A percentile compares a stretch with the other conserved stretches of the same genome.
Conservation (phyloP, 805 yeast species). For the Phaffomyces antillensis region DNA sequence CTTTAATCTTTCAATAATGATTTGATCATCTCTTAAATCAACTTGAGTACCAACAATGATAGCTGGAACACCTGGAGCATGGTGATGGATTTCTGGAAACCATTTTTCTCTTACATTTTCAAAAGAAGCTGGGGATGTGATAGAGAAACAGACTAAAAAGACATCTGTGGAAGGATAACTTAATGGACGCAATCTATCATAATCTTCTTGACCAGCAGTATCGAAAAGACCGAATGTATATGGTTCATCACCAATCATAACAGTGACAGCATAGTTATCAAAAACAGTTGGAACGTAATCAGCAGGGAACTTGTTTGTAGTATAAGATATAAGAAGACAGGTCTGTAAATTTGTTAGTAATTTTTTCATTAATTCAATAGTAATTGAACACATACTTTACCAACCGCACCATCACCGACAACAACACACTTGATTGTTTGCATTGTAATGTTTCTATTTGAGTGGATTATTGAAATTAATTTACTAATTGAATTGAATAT, state of each 20-base stretch:
- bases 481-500: background rate
- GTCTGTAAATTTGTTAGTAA: conserved; percentile 37
- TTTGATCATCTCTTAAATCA: conserved; percentile 90
- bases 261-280: conserved; percentile 91
- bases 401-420: conserved; percentile 99
- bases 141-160: conserved; percentile 91
- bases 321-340: conserved; percentile 89
- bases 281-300: conserved; percentile 99
- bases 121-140: conserved; percentile 93
- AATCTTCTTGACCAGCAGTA: conserved; percentile 99
- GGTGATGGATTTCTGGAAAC: conserved; percentile 98
- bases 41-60: conserved; percentile 95
- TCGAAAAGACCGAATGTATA: conserved; percentile 95
- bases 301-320: conserved; percentile 95
- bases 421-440: conserved; percentile 85
- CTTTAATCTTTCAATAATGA: conserved; percentile 80
- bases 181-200: conserved; percentile 93
- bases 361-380: background rate
- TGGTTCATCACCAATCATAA: conserved; percentile 96
- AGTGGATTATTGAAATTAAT: background rate
- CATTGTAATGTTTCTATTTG: conserved; percentile 20
- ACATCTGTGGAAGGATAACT: conserved; percentile 97
- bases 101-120: conserved; percentile 97
- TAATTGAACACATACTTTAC: conserved; percentile 46
- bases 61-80: conserved; percentile 97